Evolutionary conservation across 768 basidiomycete species (phyloP).

Genomic region (Amanita molliuscula): DNA sequence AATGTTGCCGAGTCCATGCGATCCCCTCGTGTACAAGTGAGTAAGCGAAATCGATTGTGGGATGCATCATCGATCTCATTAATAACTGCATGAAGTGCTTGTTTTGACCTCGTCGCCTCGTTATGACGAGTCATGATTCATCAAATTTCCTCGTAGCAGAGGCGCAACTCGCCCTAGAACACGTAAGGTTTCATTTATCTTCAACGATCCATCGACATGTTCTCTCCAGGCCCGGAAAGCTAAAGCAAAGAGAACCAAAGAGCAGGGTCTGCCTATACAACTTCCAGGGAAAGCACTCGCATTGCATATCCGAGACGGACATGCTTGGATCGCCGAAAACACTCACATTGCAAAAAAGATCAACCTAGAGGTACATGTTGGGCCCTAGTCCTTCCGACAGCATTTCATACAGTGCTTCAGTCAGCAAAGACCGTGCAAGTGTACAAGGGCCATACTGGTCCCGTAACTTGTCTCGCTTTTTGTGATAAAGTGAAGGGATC

Average conservation of each 20-base stretch:
- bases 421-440: conserved; percentile 69
- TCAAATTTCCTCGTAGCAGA: conserved; percentile 64
- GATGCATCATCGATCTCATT: neutral
- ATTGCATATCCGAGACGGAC: conserved; percentile 49
- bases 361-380: conserved; percentile 56
- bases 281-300: conserved; percentile 68
- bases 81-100: neutral
- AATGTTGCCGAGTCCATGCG: neutral
- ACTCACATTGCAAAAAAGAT: conserved; percentile 64
- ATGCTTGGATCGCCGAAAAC: conserved; percentile 86
- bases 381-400: neutral
- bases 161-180: conserved; percentile 53
- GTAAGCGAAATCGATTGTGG: neutral
- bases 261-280: conserved; percentile 70
- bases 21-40: neutral
- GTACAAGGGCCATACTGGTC: conserved; percentile 80
- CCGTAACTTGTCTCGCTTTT: conserved; percentile 79
- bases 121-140: conserved; percentile 18
- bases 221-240: conserved; percentile 48
- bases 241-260: conserved; percentile 63
- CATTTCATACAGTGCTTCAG: conserved; percentile 28
- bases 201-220: neutral
- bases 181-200: conserved; percentile 27
- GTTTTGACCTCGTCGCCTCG: too few species aligned
- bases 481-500: conserved; percentile 30